These are phyloP conservation scores for Phaeodactylum tricornutum DNA, from an alignment of 108 stramenopile genomes.

Conservation along the genomic window DNA sequence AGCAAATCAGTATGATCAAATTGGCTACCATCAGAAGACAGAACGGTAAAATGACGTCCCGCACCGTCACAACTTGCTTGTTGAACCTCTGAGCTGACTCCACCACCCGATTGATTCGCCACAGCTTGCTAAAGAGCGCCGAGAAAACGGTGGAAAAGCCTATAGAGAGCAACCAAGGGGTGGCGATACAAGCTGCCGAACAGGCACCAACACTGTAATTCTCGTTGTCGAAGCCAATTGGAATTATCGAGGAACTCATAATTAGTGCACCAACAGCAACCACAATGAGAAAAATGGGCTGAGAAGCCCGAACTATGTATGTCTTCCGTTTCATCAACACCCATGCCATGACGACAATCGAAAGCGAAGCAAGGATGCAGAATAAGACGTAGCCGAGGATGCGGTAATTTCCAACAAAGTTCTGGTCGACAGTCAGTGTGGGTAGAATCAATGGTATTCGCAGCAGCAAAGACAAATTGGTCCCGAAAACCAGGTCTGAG, in stretches of 20 bases:
- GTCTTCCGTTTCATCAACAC: constrained; percentile 7
- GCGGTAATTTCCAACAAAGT: constrained; percentile 2
- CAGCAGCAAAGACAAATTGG: too few relatives aligned
- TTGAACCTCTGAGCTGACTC: constrained; percentile 8
- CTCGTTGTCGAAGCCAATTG: constrained; percentile 18
- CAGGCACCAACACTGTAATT: neutral
- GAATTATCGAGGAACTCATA: constrained; percentile 35
- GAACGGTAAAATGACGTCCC: constrained; percentile 26
- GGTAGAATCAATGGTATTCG: too few relatives aligned
- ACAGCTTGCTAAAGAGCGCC: constrained; percentile 42
- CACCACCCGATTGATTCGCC: constrained; percentile 32
- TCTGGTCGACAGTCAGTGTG: constrained; percentile 1
- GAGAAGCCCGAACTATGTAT: constrained; percentile 19
- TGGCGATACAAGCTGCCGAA: constrained; percentile 13
- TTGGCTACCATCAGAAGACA: constrained; percentile 14
- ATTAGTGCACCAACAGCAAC: constrained; percentile 35
- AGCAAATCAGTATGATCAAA: constrained; percentile 11
- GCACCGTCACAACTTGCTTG: constrained; percentile 24
- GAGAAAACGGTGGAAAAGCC: constrained; percentile 35
- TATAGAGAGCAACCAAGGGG: constrained; percentile 29
- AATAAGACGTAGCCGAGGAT: constrained; percentile 3
- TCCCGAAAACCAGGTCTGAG: too few relatives aligned
- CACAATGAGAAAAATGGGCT: constrained; percentile 36
- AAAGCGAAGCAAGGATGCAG: neutral
- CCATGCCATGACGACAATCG: neutral